A percentile compares a stretch with the other conserved stretches of the same genome.
Evolutionary conservation across 2,329 filamentous ascomycete genomes (phyloP).

Genomic region (Bipolaris gigantea): DNA sequence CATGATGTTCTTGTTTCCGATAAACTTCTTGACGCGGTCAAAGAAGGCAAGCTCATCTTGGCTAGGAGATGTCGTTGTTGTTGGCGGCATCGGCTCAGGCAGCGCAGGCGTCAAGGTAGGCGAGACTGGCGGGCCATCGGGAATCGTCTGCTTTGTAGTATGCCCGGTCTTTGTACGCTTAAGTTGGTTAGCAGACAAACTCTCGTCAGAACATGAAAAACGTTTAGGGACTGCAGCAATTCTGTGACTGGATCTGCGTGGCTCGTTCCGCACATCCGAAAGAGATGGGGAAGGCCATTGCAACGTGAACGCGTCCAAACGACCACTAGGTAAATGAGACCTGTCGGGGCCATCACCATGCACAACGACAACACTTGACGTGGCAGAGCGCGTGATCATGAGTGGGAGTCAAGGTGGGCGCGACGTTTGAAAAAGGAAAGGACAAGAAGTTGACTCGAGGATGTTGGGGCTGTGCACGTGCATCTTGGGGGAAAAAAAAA

Average conservation of each 20-base stretch:
- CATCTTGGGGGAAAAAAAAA: conserved; percentile 6
- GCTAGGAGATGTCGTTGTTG: conserved; percentile 70
- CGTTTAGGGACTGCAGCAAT: neutral
- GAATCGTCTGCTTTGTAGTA: conserved; percentile 60
- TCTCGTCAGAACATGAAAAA: neutral
- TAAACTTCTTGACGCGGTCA: conserved; percentile 93
- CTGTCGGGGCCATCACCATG: neutral
- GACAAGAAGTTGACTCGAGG: neutral
- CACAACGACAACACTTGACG: neutral
- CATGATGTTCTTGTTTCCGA: conserved; percentile 88
- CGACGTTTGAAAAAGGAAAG: neutral
- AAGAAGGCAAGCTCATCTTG: conserved; percentile 92
- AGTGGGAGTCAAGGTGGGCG: neutral
- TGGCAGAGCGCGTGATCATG: neutral
- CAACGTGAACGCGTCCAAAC: neutral
- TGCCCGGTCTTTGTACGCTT: conserved; percentile 73
- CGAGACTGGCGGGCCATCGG: conserved; percentile 67
- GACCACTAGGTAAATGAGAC: neutral
- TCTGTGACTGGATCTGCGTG: neutral
- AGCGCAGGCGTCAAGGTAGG: conserved; percentile 86
- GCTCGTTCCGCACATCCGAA: neutral
- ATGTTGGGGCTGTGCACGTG: conserved; percentile 5
- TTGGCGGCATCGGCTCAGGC: conserved; percentile 82
- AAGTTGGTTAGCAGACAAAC: conserved; percentile 5
- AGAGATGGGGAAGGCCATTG: neutral